phyloP scores from a whole-genome alignment of 192 early-diverging fungal species.

The Allomyces arbusculus region DNA sequence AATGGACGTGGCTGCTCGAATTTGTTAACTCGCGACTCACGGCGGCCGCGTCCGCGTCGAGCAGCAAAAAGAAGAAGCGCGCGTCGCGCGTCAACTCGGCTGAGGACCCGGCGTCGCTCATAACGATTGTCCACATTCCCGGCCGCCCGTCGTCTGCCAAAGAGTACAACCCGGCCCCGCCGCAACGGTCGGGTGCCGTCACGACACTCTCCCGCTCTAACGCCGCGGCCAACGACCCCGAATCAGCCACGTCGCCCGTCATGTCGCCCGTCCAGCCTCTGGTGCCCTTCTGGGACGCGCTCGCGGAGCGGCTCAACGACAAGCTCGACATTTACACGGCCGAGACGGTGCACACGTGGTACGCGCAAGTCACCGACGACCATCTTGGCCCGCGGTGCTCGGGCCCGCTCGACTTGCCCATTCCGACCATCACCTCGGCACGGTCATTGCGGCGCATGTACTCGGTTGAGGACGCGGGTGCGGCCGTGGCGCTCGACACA shows the following conservation, averaged over 20 bases:
- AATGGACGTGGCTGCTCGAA: slow-evolving; percentile 69
- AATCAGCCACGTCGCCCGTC: too few species aligned
- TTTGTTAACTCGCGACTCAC: slow-evolving; percentile 64
- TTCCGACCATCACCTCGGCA: neutral
- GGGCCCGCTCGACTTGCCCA: neutral
- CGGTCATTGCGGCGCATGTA: neutral
- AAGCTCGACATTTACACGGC: neutral
- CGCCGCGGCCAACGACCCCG: too few species aligned
- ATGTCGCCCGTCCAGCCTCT: too few species aligned
- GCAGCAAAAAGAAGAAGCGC: too few species aligned
- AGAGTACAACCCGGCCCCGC: too few species aligned
- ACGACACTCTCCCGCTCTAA: too few species aligned
- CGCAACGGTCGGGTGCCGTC: too few species aligned
- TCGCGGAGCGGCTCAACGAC: neutral
- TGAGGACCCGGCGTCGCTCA: slow-evolving; percentile 9
- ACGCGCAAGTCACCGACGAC: neutral
- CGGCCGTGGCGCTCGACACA: neutral
- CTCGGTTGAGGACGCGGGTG: neutral
- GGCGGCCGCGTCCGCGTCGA: slow-evolving; percentile 18
- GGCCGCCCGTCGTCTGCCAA: neutral
- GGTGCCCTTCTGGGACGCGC: neutral
- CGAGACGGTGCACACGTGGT: neutral
- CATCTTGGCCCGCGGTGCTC: neutral
- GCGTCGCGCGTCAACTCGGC: slow-evolving; percentile 22
- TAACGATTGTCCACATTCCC: slow-evolving; percentile 13